Percentiles rank a stretch among this genome's conserved stretches.
Evolutionary conservation across 805 yeast genomes (phyloP).

Genomic region (Wickerhamiella nectarea): DNA sequence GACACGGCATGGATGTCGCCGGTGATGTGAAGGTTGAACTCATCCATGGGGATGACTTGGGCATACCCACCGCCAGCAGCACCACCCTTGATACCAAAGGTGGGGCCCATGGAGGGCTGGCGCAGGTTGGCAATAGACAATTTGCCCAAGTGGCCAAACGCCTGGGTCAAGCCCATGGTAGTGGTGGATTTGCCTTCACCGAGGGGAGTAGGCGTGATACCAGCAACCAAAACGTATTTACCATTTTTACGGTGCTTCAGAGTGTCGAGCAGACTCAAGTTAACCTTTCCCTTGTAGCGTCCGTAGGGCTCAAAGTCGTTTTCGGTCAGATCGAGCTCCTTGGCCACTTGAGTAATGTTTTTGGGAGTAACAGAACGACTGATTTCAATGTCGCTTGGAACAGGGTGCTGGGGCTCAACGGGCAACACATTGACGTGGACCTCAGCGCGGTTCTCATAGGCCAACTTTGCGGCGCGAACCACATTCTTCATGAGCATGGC

Average conservation of each 20-base stretch:
- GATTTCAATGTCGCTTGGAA: constrained; percentile 83
- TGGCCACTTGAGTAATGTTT: constrained; percentile 60
- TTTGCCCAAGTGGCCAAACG: constrained; percentile 71
- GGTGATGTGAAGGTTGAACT: constrained; percentile 92
- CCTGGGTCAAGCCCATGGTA: constrained; percentile 89
- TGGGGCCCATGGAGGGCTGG: constrained; percentile 98
- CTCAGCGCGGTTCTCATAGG: constrained; percentile 33
- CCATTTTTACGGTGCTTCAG: constrained; percentile 56
- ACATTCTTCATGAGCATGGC: constrained; percentile 89
- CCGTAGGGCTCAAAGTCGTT: constrained; percentile 84
- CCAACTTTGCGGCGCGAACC: constrained; percentile 59
- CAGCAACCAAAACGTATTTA: constrained; percentile 81
- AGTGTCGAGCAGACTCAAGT: constrained; percentile 55
- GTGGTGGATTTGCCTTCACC: constrained; percentile 98
- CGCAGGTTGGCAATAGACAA: constrained; percentile 87
- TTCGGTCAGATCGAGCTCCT: constrained; percentile 64
- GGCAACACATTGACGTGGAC: constrained; percentile 43
- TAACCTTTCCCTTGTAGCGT: constrained; percentile 78
- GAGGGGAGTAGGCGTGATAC: constrained; percentile 94
- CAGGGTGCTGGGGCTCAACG: constrained; percentile 45
- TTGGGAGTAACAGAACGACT: constrained; percentile 83
- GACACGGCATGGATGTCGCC: constrained; percentile 97
- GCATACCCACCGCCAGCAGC: constrained; percentile 99
- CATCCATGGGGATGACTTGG: constrained; percentile 98
- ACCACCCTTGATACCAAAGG: constrained; percentile 97